Percentiles rank a stretch among this genome's conserved stretches.
Evolutionary conservation across 805 yeast species (phyloP).

Genomic region (Wickerhamiella kurtzmanii): DNA sequence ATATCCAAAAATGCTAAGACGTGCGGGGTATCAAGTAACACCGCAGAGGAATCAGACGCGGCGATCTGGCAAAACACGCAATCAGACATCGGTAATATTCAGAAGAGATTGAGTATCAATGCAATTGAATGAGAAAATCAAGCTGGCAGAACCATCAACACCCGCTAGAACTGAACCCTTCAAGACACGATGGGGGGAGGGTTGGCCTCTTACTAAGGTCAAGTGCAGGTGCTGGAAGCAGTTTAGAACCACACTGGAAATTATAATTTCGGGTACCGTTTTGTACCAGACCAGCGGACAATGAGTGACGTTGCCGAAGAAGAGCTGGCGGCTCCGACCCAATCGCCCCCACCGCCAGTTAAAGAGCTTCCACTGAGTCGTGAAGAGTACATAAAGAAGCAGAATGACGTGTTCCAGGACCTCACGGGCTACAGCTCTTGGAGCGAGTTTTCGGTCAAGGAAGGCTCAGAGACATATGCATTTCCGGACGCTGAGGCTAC

Average conservation of each 20-base stretch:
- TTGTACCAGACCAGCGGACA: too few species aligned
- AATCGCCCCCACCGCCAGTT: not conserved
- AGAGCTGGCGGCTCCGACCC: too few species aligned
- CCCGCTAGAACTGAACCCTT: too few species aligned
- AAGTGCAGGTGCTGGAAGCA: too few species aligned
- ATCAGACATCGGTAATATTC: not conserved
- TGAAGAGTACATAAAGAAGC: slow-evolving; percentile 18
- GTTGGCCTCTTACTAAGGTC: too few species aligned
- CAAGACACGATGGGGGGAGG: too few species aligned
- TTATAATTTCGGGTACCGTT: too few species aligned
- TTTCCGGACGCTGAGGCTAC: slow-evolving; percentile 11
- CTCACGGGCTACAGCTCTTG: slow-evolving; percentile 15
- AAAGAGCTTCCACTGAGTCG: slow-evolving; percentile 12
- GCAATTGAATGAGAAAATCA: not conserved
- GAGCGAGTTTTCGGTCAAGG: slow-evolving; percentile 1
- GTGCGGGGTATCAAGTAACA: slow-evolving; percentile 21
- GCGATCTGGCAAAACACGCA: slow-evolving; percentile 24
- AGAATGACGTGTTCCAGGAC: slow-evolving; percentile 19
- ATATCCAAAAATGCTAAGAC: slow-evolving; percentile 27
- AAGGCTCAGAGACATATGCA: slow-evolving; percentile 4
- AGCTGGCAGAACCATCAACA: too few species aligned
- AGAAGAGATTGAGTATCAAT: not conserved
- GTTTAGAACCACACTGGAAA: too few species aligned
- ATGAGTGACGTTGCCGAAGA: slow-evolving; percentile 21
- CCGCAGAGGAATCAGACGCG: slow-evolving; percentile 13